These are phyloP conservation scores for Arthromyces matolae DNA, from an alignment of 768 basidiomycete species.

Conservation along the genomic window DNA sequence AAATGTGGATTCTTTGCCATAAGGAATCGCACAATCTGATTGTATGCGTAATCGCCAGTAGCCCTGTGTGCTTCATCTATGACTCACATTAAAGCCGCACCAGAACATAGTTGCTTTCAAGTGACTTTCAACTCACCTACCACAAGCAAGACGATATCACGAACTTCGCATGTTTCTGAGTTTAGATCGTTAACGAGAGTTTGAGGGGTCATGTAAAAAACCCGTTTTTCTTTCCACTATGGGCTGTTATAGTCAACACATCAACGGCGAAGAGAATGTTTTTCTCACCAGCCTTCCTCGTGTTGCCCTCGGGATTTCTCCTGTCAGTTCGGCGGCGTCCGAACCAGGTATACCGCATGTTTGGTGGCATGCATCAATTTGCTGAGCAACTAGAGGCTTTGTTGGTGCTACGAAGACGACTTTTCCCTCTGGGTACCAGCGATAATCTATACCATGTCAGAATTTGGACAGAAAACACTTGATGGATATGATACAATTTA, in stretches of 20 bases:
- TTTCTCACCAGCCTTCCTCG: slow-evolving; percentile 58
- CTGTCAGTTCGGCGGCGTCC: slow-evolving; percentile 86
- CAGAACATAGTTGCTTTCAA: background rate
- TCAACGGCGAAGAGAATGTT: background rate
- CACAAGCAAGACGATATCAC: slow-evolving; percentile 82
- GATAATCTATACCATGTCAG: slow-evolving; percentile 55
- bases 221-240: slow-evolving; percentile 78
- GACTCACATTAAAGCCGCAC: too few species aligned
- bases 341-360: slow-evolving; percentile 89
- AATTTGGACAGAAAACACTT: slow-evolving; percentile 3
- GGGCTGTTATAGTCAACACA: background rate
- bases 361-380: slow-evolving; percentile 89
- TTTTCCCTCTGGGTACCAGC: slow-evolving; percentile 90
- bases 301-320: slow-evolving; percentile 51
- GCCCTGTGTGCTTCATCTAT: slow-evolving; percentile 94
- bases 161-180: slow-evolving; percentile 67
- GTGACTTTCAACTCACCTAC: slow-evolving; percentile 52
- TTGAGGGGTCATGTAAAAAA: slow-evolving; percentile 96
- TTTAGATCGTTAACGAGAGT: slow-evolving; percentile 86
- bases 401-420: slow-evolving; percentile 95
- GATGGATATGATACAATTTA: slow-evolving; percentile 60
- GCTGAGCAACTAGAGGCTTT: slow-evolving; percentile 93
- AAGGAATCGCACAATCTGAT: slow-evolving; percentile 80
- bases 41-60: slow-evolving; percentile 90
- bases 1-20: slow-evolving; percentile 96